Conservation (phyloP, 2,329 filamentous ascomycete species). For the Diaporthe batatas region DNA sequence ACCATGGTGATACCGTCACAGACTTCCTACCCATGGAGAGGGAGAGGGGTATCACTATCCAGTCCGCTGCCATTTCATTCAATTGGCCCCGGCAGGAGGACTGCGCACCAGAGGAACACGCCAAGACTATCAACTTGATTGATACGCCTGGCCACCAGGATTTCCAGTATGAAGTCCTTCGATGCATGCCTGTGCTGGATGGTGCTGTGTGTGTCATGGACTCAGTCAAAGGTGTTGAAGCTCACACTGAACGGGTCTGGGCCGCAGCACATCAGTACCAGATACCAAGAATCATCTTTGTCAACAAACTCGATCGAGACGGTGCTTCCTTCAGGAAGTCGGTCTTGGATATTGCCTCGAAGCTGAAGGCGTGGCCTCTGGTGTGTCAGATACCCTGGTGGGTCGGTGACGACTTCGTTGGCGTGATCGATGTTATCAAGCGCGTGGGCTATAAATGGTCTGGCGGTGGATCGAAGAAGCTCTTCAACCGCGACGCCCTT, state of each 20-base stretch:
- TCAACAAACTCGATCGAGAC: constrained; percentile 89
- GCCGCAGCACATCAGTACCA: constrained; percentile 85
- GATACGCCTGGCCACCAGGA: constrained; percentile 98
- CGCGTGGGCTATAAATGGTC: constrained; percentile 81
- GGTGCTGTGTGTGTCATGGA: constrained; percentile 55
- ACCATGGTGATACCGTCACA: constrained; percentile 95
- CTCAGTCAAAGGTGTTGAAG: constrained; percentile 76
- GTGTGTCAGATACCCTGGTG: constrained; percentile 98
- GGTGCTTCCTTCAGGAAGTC: constrained; percentile 87
- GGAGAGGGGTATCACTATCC: constrained; percentile 94
- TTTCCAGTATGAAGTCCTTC: constrained; percentile 95
- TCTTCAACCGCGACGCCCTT: constrained; percentile 47
- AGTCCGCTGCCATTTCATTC: constrained; percentile 96
- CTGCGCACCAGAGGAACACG: constrained; percentile 54
- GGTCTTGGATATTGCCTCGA: constrained; percentile 84
- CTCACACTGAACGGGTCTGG: constrained; percentile 98
- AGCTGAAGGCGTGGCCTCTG: constrained; percentile 86
- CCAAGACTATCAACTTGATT: constrained; percentile 88
- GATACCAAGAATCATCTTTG: constrained; percentile 85
- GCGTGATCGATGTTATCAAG: constrained; percentile 86
- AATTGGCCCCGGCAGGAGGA: constrained; percentile 77
- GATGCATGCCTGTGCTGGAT: constrained; percentile 72
- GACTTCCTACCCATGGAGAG: constrained; percentile 96
- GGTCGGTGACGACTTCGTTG: constrained; percentile 82
- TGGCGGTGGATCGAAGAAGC: constrained; percentile 55